Evolutionary conservation across 371 early-diverging fungal species (phyloP), one percentile per base, ranked within the genome.

Genomic region (Chytridium lagenaria): DNA sequence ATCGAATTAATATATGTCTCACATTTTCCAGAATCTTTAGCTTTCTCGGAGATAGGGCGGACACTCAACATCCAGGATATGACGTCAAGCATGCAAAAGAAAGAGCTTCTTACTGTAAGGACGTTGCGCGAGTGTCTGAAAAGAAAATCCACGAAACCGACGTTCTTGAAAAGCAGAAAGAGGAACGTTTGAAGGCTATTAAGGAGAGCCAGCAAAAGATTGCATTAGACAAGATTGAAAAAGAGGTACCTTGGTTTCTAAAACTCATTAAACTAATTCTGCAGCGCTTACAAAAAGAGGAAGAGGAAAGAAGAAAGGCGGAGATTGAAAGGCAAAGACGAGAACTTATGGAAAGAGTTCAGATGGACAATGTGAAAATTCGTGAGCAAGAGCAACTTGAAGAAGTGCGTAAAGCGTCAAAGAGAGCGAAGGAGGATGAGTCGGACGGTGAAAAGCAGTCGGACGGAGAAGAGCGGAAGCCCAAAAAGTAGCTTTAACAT

Each of bases 201-300:
- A n/a, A 55, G 28, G 71, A 76, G 22, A 72, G 70, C 33, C 67
- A 80, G 52, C 15, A 37, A 30, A 61, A 50, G 34, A n/a, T 67
- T 0, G 80, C 78, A 38, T 12, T 19, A 23, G 72, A 68, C 22
- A 50, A 77, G 51, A 52, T 22, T 26, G 80, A 83, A n/a, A 84
- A 89, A 38, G 81, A 81, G 52, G 86, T 90, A 26, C 78, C 57
- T 87, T 92, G 59, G 84, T 91, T 0, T 84, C 85, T 7, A 90
- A 91, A 34, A 87, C 92, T 69, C 86, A 87, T 22, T 78, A 84
- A 88, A 89, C 34, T 89, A 90, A 81, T 81, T 36, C 74, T 80
- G 3, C 89, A 89, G 72, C 72, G 92, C 5, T 80, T 86, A 31
- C 81, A 87, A 61, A 86, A 88, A 52, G 83, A 89, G 39, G 78